Base-by-base conservation (phyloP, 2,329 filamentous ascomycete genomes). In the Fusarium anthophilum region DNA sequence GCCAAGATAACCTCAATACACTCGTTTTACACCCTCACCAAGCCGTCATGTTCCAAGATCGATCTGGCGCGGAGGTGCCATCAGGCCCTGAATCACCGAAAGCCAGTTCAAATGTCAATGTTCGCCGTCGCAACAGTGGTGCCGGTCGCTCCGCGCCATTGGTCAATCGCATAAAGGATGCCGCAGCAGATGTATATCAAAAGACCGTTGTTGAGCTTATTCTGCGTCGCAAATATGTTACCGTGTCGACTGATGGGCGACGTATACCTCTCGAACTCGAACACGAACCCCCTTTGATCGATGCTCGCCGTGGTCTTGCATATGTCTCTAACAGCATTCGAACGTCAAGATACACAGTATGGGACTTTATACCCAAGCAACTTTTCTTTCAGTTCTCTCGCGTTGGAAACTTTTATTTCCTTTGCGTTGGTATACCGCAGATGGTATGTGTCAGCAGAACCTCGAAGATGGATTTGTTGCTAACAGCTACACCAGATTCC, bases 311-410 rank as follows among this genome's bases (percentile, higher is more conserved):
- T 35, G 87, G 86, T 48, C 81, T 83, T 47, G 75, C 84, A 12
- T 90, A 86, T 79, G 79, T 89, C 51, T 86, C 86, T 61, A 90
- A 90, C 80, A 90, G 87, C 74, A 96, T 97, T 73, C 91, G 94
- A 47, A 96, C 93, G 1, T 94, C 93, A 72, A 91, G 94, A 54
- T 97, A 97, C 81, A 96, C 91, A 26, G 82, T 94, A 5, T 95
- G 91, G 87, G 93, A 95, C 81, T 97, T 97, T 80, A 82, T 97
- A 20, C 95, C 94, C 6, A 93, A 94, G 71, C 95, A 97, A 80
- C 81, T 97, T 22, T 88, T 95, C 68, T 95, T 94, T 62, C 94
- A 97, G 79, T 96, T 96, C 79, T 93, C 93, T 13, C 93, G 96
- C 70, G 84, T 97, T 54, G 93, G 93, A 75, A 97, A 97, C 82